Conservation (phyloP, 1,139 yeast species). For the Zygoascus sp. region DNA sequence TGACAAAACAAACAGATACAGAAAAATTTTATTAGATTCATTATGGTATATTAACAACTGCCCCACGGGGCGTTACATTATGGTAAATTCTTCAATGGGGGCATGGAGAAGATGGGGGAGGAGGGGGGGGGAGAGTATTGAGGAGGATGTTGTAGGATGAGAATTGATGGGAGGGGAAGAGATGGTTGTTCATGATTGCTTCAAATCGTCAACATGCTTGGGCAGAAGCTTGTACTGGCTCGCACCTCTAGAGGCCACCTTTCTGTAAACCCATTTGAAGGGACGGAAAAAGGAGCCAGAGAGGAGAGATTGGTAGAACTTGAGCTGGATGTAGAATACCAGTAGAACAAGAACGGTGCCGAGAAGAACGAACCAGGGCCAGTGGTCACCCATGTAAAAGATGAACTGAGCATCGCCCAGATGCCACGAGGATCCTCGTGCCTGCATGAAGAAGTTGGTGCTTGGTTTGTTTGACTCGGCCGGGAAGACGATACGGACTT, state of each 20-base stretch:
- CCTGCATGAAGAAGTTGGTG: constrained; percentile 57
- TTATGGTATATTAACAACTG: background rate
- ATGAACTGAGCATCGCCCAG: constrained; percentile 75
- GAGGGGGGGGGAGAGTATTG: background rate
- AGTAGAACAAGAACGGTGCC: constrained; percentile 59
- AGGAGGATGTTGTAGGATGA: background rate
- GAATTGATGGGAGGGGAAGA: background rate
- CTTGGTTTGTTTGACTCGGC: constrained; percentile 58
- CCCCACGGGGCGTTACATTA: background rate
- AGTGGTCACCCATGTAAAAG: constrained; percentile 65
- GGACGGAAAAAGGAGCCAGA: constrained; percentile 16
- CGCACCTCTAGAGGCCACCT: background rate
- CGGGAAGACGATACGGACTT: constrained; percentile 59
- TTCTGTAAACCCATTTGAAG: constrained; percentile 6
- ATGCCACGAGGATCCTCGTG: constrained; percentile 88
- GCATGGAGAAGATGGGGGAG: background rate
- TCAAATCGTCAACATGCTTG: constrained; percentile 9
- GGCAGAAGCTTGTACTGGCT: constrained; percentile 5
- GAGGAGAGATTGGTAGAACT: constrained; percentile 19
- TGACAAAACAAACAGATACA: background rate
- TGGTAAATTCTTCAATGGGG: background rate
- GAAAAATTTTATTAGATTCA: background rate
- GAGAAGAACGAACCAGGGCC: constrained; percentile 60
- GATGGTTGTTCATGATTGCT: background rate
- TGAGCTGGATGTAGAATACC: constrained; percentile 55